Evolutionary conservation across 208 protist genomes (phyloP).

Genomic region (Angomonas desouzai): DNA sequence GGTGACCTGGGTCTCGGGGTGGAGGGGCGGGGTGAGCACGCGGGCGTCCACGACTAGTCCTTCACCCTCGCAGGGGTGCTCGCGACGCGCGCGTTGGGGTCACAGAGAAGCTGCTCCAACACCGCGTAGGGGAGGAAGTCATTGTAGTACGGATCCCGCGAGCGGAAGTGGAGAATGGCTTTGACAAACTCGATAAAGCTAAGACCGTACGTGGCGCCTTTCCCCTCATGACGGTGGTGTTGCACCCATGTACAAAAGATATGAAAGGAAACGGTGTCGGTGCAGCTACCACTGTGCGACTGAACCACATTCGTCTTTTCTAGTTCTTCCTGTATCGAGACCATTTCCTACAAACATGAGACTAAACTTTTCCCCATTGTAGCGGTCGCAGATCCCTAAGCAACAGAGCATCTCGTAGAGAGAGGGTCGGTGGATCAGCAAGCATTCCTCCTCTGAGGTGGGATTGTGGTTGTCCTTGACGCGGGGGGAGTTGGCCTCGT

Average conservation of each 20-base stretch:
- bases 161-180: conserved; percentile 1
- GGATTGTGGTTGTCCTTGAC: not conserved
- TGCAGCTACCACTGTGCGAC: not conserved
- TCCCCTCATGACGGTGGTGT: not conserved
- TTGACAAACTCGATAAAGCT: not conserved
- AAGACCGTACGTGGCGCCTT: not conserved
- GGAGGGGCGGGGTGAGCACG: not conserved
- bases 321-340: not conserved
- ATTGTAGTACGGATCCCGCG: not conserved
- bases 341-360: conserved; percentile 2
- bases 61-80: not conserved
- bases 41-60: not conserved
- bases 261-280: not conserved
- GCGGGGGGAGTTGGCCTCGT: not conserved
- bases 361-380: not conserved
- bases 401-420: not conserved
- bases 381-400: not conserved
- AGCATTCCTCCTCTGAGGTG: not conserved
- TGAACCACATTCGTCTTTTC: not conserved
- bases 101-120: not conserved
- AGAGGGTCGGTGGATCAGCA: not conserved
- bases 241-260: conserved; percentile 1
- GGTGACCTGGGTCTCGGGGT: not conserved
- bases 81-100: not conserved
- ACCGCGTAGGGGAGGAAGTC: not conserved